Conservation (phyloP, 2,329 filamentous ascomycete species). For the Tolypocladium cylindrosporum region DNA sequence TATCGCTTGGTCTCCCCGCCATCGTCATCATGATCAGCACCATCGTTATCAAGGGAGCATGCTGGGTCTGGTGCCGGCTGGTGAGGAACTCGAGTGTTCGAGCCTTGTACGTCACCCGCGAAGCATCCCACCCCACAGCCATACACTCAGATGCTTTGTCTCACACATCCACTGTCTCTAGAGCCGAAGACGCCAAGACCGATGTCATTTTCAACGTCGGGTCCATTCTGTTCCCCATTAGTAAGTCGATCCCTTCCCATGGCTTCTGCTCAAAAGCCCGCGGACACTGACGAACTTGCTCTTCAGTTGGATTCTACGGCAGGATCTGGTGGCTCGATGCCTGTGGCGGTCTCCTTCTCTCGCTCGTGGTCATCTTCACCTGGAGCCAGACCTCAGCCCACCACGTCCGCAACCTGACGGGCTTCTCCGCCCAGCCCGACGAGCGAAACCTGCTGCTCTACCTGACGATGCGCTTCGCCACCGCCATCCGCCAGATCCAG, state of each 20-base stretch:
- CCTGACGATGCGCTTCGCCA: slow-evolving; percentile 87
- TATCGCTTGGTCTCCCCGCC: slow-evolving; percentile 63
- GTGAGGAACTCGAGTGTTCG: slow-evolving; percentile 82
- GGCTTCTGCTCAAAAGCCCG: too few relatives aligned
- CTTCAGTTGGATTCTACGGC: slow-evolving; percentile 59
- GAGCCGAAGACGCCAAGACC: slow-evolving; percentile 45
- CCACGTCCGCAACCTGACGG: slow-evolving; percentile 73
- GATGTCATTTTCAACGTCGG: slow-evolving; percentile 89
- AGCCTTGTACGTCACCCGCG: slow-evolving; percentile 45
- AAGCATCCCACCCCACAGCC: neutral
- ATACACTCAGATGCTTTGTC: neutral
- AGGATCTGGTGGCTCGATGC: slow-evolving; percentile 77
- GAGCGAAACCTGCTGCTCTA: slow-evolving; percentile 81
- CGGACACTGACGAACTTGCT: neutral
- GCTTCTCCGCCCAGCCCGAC: slow-evolving; percentile 68
- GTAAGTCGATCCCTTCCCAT: slow-evolving; percentile 24
- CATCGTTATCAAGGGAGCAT: slow-evolving; percentile 69
- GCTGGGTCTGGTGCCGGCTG: slow-evolving; percentile 81
- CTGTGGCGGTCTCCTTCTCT: slow-evolving; percentile 68
- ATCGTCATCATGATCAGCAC: slow-evolving; percentile 74
- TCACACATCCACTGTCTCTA: slow-evolving; percentile 11
- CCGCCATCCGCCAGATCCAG: slow-evolving; percentile 77
- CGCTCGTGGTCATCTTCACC: slow-evolving; percentile 66
- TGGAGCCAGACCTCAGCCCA: slow-evolving; percentile 65
- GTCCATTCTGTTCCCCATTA: slow-evolving; percentile 75